Evolutionary conservation across 805 yeast species (phyloP).

Genomic region (Jamesozyma gamospora): DNA sequence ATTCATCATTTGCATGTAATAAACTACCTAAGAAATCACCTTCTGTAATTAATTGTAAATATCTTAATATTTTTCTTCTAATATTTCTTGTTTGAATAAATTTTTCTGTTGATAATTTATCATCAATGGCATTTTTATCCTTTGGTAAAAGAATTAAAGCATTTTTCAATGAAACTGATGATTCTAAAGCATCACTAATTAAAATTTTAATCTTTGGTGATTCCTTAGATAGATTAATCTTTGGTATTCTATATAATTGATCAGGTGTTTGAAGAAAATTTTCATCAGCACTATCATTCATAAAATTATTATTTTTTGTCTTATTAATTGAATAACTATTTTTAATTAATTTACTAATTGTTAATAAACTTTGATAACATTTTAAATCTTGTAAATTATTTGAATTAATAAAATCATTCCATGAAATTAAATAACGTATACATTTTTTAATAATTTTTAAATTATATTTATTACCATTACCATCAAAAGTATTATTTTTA

Average conservation of each 20-base stretch:
- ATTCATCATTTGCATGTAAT: conserved; percentile 82
- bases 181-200: conserved; percentile 66
- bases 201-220: conserved; percentile 58
- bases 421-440: conserved; percentile 45
- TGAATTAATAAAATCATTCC: conserved; percentile 47
- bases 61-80: conserved; percentile 69
- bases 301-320: conserved; percentile 26
- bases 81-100: conserved; percentile 68
- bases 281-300: conserved; percentile 45
- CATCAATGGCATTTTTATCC: conserved; percentile 53
- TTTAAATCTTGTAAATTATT: conserved; percentile 26
- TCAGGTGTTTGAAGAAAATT: conserved; percentile 23
- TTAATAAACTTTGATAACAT: conserved; percentile 16
- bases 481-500: conserved; percentile 6
- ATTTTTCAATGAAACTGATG: conserved; percentile 62
- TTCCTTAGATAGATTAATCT: conserved; percentile 57
- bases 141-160: conserved; percentile 37
- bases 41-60: conserved; percentile 72
- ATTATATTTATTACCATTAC: conserved; percentile 20
- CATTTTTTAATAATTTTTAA: conserved; percentile 34
- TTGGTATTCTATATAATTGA: conserved; percentile 46
- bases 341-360: conserved; percentile 9
- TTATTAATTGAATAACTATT: neutral
- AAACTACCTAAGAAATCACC: conserved; percentile 85
- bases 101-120: conserved; percentile 46